Conservation (phyloP, 2,329 filamentous ascomycete species). For the Tolypocladium amazonense region DNA sequence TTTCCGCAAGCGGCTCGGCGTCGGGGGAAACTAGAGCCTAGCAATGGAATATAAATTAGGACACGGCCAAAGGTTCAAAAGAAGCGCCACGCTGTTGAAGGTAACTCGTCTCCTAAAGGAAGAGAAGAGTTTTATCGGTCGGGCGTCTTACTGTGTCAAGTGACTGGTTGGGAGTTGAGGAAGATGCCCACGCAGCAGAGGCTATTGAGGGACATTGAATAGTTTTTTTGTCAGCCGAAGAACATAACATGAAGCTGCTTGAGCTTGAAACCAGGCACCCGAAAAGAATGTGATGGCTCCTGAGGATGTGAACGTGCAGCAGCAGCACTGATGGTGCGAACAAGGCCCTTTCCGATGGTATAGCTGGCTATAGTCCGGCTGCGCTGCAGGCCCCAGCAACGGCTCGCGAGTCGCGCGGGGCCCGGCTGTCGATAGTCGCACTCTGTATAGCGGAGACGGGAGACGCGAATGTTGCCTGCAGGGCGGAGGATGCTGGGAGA, state of each 20-base stretch:
- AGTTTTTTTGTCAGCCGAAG: neutral
- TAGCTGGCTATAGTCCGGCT: too few relatives aligned
- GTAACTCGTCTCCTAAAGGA: neutral
- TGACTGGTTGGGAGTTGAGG: neutral
- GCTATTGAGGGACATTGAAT: neutral
- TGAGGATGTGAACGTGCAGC: neutral
- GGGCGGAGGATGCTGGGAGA: neutral
- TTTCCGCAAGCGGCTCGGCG: neutral
- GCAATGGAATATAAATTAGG: neutral
- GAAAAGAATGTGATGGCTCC: too few relatives aligned
- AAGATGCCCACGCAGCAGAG: neutral
- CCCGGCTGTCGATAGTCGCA: neutral
- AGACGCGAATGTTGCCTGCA: neutral
- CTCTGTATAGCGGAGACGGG: neutral
- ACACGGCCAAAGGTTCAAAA: neutral
- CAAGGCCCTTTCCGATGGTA: neutral
- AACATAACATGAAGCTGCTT: neutral
- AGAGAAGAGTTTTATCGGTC: neutral
- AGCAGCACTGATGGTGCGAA: neutral
- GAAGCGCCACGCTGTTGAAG: neutral
- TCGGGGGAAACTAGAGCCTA: neutral
- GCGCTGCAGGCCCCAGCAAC: neutral
- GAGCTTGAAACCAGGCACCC: neutral
- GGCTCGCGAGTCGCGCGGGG: neutral
- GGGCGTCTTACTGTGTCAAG: neutral